Percentiles rank a stretch among this genome's conserved stretches.
Evolutionary conservation across 768 basidiomycete genomes (phyloP).

Genomic region (Cystofilobasidium ferigula): DNA sequence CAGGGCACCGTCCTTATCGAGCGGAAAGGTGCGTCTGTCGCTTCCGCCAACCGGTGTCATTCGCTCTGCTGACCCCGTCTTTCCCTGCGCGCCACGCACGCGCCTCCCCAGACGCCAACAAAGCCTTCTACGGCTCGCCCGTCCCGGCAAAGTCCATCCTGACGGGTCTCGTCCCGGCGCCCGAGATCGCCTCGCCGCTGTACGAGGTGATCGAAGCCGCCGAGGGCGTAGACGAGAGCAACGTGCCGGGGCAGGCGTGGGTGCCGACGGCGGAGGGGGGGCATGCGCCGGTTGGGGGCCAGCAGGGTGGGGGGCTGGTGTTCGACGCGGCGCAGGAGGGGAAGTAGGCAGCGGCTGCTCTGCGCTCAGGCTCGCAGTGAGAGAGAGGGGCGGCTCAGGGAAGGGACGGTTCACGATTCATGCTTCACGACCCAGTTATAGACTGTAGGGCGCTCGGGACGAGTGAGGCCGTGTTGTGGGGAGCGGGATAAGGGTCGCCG

Average conservation of each 20-base stretch:
- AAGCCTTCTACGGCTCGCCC: constrained; percentile 82
- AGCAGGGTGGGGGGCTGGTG: too few species aligned
- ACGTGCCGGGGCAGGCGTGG: constrained; percentile 66
- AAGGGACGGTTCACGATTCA: too few species aligned
- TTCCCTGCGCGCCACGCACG: constrained; percentile 36
- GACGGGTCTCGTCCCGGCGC: constrained; percentile 87
- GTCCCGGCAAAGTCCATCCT: constrained; percentile 84
- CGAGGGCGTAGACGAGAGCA: constrained; percentile 78
- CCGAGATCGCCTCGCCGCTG: constrained; percentile 51
- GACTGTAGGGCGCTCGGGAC: too few species aligned
- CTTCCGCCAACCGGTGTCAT: too few species aligned
- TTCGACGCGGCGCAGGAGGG: too few species aligned
- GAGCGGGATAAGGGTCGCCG: too few species aligned
- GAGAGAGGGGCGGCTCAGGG: too few species aligned
- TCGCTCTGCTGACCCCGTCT: neutral
- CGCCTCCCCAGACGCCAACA: constrained; percentile 4
- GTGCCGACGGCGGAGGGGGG: constrained; percentile 47
- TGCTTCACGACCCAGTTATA: too few species aligned
- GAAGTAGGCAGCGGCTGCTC: too few species aligned
- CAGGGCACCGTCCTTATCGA: constrained; percentile 74
- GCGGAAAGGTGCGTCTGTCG: constrained; percentile 62
- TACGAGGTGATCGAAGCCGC: constrained; percentile 62
- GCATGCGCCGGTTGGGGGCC: constrained; percentile 27
- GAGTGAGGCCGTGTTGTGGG: too few species aligned
- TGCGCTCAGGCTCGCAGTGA: too few species aligned